These are phyloP conservation scores for Nicotiana attenuata DNA, from an alignment of 257 asterid species.

Conservation along the genomic window DNA sequence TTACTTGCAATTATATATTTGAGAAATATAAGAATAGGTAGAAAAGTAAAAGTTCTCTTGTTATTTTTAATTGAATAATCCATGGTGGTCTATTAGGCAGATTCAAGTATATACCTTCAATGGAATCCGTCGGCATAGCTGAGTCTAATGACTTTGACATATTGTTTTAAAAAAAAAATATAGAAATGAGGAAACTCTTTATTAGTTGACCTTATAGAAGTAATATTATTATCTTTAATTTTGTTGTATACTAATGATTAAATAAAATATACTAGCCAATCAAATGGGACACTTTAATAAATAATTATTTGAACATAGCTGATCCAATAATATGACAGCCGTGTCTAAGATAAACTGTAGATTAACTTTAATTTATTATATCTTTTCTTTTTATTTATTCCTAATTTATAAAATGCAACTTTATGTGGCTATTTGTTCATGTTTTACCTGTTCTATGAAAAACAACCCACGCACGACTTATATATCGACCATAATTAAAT, in stretches of 20 bases:
- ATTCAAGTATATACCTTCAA: neutral
- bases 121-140: neutral
- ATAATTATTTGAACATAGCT: neutral
- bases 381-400: neutral
- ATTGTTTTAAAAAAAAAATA: too few relatives aligned
- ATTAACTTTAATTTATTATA: neutral
- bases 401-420: neutral
- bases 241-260: too few relatives aligned
- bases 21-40: neutral
- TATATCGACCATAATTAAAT: neutral
- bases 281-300: too few relatives aligned
- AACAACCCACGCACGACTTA: neutral
- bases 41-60: neutral
- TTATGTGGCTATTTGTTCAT: neutral
- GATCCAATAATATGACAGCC: neutral
- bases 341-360: neutral
- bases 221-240: too few relatives aligned
- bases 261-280: too few relatives aligned
- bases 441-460: neutral
- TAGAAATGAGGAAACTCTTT: too few relatives aligned
- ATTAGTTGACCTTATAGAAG: too few relatives aligned
- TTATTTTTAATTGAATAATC: neutral
- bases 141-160: neutral
- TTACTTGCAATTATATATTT: neutral
- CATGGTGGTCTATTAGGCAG: slow-evolving; percentile 1